Percentiles rank a stretch among this genome's conserved stretches.
Conservation (phyloP, 1,284 basidiomycete species). For the Microbotryum lychnidis-dioicae region DNA sequence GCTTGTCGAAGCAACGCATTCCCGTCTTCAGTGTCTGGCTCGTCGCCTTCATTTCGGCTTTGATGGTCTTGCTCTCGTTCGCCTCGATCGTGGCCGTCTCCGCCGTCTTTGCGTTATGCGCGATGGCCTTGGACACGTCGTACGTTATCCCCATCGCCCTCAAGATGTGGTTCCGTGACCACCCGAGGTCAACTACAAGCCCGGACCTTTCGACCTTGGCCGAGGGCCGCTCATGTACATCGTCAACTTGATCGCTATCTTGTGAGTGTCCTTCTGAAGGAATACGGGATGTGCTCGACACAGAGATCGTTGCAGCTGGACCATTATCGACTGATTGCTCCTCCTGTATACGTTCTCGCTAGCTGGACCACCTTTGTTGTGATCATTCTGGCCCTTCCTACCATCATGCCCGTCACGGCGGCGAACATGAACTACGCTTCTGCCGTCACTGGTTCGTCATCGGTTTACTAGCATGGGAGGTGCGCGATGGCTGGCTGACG, state of each 20-base stretch:
- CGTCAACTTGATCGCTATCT: constrained; percentile 55
- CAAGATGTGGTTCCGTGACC: constrained; percentile 61
- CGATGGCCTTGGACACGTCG: constrained; percentile 49
- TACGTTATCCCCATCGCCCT: constrained; percentile 62
- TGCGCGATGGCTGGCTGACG: constrained; percentile 1
- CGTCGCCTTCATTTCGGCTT: constrained; percentile 54
- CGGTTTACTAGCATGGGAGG: background rate
- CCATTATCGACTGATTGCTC: no score
- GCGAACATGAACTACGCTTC: constrained; percentile 71
- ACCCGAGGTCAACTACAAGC: constrained; percentile 73
- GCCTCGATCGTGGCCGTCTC: constrained; percentile 69
- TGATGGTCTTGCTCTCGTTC: constrained; percentile 56
- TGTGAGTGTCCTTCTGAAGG: constrained; percentile 2
- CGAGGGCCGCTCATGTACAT: constrained; percentile 57
- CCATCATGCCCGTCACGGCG: constrained; percentile 56
- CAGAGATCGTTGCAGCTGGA: no score
- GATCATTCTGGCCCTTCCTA: constrained; percentile 50
- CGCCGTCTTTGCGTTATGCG: constrained; percentile 73
- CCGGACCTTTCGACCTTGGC: constrained; percentile 83
- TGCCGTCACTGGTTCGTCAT: constrained; percentile 46
- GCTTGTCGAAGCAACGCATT: constrained; percentile 54
- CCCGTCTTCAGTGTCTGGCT: constrained; percentile 77
- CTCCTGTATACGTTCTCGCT: no score
- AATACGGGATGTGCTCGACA: no score
- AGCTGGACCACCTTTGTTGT: constrained; percentile 42